Evolutionary conservation across 129 eudicot species (phyloP).

Genomic region (Rutidosis leptorrhynchoides): DNA sequence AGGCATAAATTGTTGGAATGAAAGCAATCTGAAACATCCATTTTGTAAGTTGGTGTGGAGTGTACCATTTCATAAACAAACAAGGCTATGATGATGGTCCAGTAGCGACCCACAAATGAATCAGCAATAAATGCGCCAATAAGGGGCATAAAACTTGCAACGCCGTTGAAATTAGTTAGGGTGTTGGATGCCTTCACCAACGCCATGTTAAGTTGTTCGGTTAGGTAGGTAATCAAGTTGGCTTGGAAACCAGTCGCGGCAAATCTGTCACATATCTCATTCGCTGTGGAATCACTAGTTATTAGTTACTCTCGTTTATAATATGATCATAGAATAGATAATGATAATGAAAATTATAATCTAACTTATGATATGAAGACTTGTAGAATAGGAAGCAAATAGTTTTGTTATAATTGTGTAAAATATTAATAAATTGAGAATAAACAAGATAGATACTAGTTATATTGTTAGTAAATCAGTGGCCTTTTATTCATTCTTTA

Average conservation of each 20-base stretch:
- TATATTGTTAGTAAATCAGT: not conserved
- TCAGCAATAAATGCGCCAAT: slow-evolving; percentile 62
- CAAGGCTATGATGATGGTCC: slow-evolving; percentile 50
- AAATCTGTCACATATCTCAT: slow-evolving; percentile 62
- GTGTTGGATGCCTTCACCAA: slow-evolving; percentile 54
- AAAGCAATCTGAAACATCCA: not conserved
- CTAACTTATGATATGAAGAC: too few species aligned
- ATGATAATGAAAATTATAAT: too few species aligned
- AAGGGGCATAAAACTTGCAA: slow-evolving; percentile 48
- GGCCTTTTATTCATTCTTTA: not conserved
- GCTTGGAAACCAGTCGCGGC: slow-evolving; percentile 56
- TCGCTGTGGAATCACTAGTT: slow-evolving; percentile 38
- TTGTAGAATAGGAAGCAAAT: too few species aligned
- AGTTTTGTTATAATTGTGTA: too few species aligned
- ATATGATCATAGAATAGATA: too few species aligned
- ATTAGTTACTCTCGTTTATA: not conserved
- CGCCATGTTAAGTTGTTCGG: slow-evolving; percentile 46
- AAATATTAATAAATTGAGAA: too few species aligned
- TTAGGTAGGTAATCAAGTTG: slow-evolving; percentile 56
- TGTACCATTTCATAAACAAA: slow-evolving; percentile 46
- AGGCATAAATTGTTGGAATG: not conserved
- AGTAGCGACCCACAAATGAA: slow-evolving; percentile 59
- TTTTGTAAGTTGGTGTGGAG: not conserved
- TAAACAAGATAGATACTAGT: not conserved
- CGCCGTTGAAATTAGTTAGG: slow-evolving; percentile 52